A percentile compares a stretch with the other conserved stretches of the same genome.
Evolutionary conservation across 2,329 filamentous ascomycete genomes (phyloP).

Genomic region (Trichoderma guizhouense): DNA sequence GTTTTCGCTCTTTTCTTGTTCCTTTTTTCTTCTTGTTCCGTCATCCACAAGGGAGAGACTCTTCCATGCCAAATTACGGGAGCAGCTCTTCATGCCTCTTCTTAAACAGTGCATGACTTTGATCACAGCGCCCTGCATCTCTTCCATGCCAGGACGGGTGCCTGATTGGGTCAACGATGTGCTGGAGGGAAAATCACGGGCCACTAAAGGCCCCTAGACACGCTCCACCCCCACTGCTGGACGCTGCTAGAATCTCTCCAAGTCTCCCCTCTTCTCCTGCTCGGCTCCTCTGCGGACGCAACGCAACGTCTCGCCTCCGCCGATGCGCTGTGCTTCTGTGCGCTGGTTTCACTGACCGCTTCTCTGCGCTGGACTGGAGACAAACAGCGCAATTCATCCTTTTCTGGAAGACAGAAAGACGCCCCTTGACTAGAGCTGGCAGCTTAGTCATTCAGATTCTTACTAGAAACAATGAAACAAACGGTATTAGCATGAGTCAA

Average conservation of each 20-base stretch:
- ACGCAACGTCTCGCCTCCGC: slow-evolving; percentile 3
- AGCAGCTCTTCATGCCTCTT: slow-evolving; percentile 10
- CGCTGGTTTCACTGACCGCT: slow-evolving; percentile 12
- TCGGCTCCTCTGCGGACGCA: slow-evolving; percentile 8
- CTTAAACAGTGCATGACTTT: slow-evolving; percentile 14
- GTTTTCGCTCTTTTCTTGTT: neutral
- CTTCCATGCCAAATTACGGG: neutral
- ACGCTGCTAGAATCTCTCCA: neutral
- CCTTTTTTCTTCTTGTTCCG: neutral
- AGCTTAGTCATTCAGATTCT: neutral
- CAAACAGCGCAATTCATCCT: neutral
- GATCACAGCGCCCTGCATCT: slow-evolving; percentile 3
- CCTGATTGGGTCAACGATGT: slow-evolving; percentile 12
- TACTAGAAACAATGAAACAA: neutral
- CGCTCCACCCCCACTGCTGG: slow-evolving; percentile 14
- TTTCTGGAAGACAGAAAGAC: neutral
- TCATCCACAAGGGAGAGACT: neutral
- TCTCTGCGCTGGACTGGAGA: slow-evolving; percentile 7
- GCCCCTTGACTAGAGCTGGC: neutral
- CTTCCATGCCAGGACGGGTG: neutral
- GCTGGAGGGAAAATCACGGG: neutral
- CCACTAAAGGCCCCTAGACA: slow-evolving; percentile 10
- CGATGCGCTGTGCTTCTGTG: neutral
- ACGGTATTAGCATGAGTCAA: neutral
- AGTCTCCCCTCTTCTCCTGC: neutral